phyloP scores from a whole-genome alignment of 495 filamentous ascomycete genomes.

The Hypomontagnella monticulosa region DNA sequence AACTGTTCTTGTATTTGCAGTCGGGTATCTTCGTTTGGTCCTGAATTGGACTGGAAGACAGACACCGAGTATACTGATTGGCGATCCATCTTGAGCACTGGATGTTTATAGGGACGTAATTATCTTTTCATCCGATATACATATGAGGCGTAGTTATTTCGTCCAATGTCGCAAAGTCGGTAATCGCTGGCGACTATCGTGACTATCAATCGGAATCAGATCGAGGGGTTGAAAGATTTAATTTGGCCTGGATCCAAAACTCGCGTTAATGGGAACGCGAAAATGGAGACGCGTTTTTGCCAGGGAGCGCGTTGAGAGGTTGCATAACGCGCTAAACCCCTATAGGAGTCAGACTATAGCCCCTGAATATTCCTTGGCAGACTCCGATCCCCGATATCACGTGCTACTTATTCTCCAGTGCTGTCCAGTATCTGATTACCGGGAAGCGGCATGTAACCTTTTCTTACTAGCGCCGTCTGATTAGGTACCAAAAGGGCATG shows the following conservation, averaged over 20 bases:
- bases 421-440: not conserved
- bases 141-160: not conserved
- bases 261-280: conserved; percentile 39
- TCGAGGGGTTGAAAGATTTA: conserved; percentile 40
- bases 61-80: conserved; percentile 85
- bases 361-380: conserved; percentile 17
- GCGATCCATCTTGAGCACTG: conserved; percentile 74
- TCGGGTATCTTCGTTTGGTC: conserved; percentile 63
- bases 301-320: conserved; percentile 45
- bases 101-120: conserved; percentile 9
- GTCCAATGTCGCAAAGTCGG: not conserved
- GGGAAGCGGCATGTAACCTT: conserved; percentile 35
- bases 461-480: conserved; percentile 17
- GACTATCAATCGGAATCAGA: conserved; percentile 4
- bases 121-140: conserved; percentile 14
- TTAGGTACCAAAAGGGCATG: not conserved
- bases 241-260: conserved; percentile 21
- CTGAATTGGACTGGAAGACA: conserved; percentile 73
- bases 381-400: conserved; percentile 16
- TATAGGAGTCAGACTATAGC: conserved; percentile 1
- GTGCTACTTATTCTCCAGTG: conserved; percentile 15
- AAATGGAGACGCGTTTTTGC: conserved; percentile 32
- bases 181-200: conserved; percentile 4
- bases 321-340: conserved; percentile 35
- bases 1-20: conserved; percentile 67